Evolutionary conservation across 164 flowering plant species (phyloP).

Genomic region (Tetracentron sinense): DNA sequence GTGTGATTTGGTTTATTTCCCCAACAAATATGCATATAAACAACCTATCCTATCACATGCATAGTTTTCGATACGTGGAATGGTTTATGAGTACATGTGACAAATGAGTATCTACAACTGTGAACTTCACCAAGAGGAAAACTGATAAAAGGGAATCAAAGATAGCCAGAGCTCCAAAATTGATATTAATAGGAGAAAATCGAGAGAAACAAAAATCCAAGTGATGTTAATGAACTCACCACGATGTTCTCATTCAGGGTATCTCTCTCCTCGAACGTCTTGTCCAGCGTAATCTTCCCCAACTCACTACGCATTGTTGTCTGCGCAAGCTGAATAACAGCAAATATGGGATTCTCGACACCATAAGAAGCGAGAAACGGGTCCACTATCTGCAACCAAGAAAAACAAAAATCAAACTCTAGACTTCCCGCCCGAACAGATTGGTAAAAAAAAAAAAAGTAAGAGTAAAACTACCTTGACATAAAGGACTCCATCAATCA

Average conservation of each 20-base stretch:
- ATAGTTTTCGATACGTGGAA: neutral
- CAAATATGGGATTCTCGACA: slow-evolving; percentile 78
- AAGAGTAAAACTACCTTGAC: slow-evolving; percentile 50
- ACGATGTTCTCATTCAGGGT: slow-evolving; percentile 82
- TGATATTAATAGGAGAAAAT: neutral
- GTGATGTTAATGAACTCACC: slow-evolving; percentile 32
- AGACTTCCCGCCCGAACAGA: neutral
- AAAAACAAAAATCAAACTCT: neutral
- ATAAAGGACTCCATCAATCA: slow-evolving; percentile 79
- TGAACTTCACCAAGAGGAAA: neutral
- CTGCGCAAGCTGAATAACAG: slow-evolving; percentile 90
- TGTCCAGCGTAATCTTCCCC: slow-evolving; percentile 90
- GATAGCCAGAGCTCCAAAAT: neutral
- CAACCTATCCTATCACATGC: too few species aligned
- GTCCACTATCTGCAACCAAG: slow-evolving; percentile 66
- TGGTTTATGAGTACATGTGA: too few species aligned
- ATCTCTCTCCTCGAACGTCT: slow-evolving; percentile 89
- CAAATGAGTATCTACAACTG: too few species aligned
- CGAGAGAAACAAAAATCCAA: neutral
- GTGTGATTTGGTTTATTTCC: too few species aligned
- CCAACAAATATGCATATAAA: too few species aligned
- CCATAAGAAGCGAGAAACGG: slow-evolving; percentile 86
- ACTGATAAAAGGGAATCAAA: neutral
- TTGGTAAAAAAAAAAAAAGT: neutral
- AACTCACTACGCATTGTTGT: slow-evolving; percentile 95